phyloP scores from a whole-genome alignment of 2,329 filamentous ascomycete species.

The Calonectria pauciramosa region DNA sequence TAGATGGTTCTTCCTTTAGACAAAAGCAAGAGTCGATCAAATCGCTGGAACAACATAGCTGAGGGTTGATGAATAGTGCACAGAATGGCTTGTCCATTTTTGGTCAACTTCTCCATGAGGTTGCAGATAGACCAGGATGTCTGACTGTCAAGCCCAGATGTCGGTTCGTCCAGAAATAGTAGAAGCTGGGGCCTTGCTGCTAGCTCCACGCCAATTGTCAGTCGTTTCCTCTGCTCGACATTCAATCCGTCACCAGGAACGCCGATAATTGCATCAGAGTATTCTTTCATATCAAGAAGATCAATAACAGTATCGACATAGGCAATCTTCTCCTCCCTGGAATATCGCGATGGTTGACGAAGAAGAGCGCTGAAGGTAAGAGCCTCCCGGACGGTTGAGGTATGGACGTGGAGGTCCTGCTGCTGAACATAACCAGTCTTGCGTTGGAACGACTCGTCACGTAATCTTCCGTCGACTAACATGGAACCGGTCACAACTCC shows the following conservation, averaged over 20 bases:
- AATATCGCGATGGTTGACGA: slow-evolving; percentile 78
- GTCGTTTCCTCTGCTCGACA: slow-evolving; percentile 70
- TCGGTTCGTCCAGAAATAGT: slow-evolving; percentile 71
- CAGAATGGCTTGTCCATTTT: slow-evolving; percentile 62
- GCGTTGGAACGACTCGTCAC: slow-evolving; percentile 83
- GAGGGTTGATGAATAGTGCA: slow-evolving; percentile 67
- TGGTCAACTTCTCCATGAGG: slow-evolving; percentile 70
- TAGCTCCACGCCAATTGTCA: slow-evolving; percentile 70
- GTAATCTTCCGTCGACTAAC: slow-evolving; percentile 70
- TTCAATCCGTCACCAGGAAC: slow-evolving; percentile 70
- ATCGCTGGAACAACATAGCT: slow-evolving; percentile 62
- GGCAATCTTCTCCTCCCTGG: slow-evolving; percentile 79
- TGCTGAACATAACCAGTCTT: slow-evolving; percentile 88
- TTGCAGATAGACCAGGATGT: slow-evolving; percentile 71
- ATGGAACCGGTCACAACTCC: slow-evolving; percentile 87
- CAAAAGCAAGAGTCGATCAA: slow-evolving; percentile 72
- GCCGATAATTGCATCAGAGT: slow-evolving; percentile 73
- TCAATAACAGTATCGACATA: slow-evolving; percentile 84
- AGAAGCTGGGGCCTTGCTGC: slow-evolving; percentile 67
- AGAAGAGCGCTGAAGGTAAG: slow-evolving; percentile 85
- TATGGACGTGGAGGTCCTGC: slow-evolving; percentile 84
- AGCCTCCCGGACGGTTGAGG: slow-evolving; percentile 86
- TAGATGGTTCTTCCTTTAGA: slow-evolving; percentile 75
- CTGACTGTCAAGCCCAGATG: slow-evolving; percentile 71
- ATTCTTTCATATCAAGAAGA: slow-evolving; percentile 73